phyloP scores from a whole-genome alignment of 257 asterid genomes.

The Jacaranda copaia region DNA sequence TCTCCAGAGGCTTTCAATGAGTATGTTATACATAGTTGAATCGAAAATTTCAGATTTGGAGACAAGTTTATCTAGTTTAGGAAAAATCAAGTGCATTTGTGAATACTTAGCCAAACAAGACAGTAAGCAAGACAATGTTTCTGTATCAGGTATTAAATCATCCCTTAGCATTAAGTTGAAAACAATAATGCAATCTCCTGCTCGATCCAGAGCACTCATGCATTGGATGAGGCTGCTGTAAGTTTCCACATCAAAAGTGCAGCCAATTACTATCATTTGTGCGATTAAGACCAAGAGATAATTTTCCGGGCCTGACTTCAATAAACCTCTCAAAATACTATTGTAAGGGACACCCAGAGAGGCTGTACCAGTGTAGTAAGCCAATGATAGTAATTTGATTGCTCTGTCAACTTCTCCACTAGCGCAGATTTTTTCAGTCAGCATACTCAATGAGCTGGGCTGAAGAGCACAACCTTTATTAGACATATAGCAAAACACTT shows the following conservation, averaged over 20 bases:
- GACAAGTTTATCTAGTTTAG: constrained; percentile 48
- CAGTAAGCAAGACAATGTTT: constrained; percentile 58
- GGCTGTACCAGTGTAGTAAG: constrained; percentile 43
- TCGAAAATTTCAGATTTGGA: constrained; percentile 51
- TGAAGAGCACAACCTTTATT: constrained; percentile 49
- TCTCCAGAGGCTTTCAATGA: constrained; percentile 70
- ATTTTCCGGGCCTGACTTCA: constrained; percentile 39
- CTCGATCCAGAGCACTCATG: constrained; percentile 43
- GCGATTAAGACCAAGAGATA: constrained; percentile 53
- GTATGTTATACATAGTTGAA: constrained; percentile 51
- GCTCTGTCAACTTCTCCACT: constrained; percentile 52
- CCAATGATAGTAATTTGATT: constrained; percentile 49
- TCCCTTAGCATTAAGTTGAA: constrained; percentile 63
- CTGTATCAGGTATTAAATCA: constrained; percentile 54
- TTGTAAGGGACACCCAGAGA: constrained; percentile 48
- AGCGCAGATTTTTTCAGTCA: constrained; percentile 58
- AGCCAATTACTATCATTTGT: constrained; percentile 63
- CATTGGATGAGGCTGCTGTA: constrained; percentile 56
- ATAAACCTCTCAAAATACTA: constrained; percentile 60
- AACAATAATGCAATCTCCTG: constrained; percentile 40
- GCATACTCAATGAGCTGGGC: constrained; percentile 48
- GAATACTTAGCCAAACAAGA: constrained; percentile 51
- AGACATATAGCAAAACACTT: constrained; percentile 68
- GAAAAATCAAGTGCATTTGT: constrained; percentile 57
- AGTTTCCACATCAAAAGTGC: constrained; percentile 55